phyloP scores from a whole-genome alignment of 169 alveolate genomes.

The Eimeria necatrix region DNA sequence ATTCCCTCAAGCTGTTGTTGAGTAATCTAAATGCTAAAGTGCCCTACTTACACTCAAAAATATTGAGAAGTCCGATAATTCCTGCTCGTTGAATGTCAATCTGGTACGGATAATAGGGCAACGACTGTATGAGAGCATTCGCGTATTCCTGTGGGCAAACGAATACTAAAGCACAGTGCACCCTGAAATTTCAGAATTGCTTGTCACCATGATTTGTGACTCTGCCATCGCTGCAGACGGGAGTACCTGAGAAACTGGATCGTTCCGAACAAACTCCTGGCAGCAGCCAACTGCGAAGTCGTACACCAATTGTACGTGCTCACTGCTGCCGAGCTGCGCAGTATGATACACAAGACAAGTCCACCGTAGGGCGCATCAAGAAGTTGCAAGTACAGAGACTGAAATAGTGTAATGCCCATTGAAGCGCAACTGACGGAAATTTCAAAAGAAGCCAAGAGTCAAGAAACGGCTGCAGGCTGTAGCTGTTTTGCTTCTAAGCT shows the following conservation, averaged over 20 bases:
- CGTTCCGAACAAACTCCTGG: constrained; percentile 72
- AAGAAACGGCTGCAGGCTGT: not conserved
- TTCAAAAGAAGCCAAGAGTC: not conserved
- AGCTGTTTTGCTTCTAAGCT: not conserved
- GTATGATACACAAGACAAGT: not conserved
- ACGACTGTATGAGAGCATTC: constrained; percentile 79
- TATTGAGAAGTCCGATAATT: constrained; percentile 80
- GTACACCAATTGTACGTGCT: constrained; percentile 81
- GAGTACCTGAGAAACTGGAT: constrained; percentile 79
- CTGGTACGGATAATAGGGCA: constrained; percentile 83
- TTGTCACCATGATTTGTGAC: not conserved
- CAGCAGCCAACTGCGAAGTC: constrained; percentile 83
- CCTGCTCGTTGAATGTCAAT: constrained; percentile 82
- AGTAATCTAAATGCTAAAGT: not conserved
- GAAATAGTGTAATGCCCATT: too few relatives aligned
- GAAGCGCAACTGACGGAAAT: not conserved
- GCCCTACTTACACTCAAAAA: constrained; percentile 74
- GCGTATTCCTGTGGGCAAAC: constrained; percentile 78
- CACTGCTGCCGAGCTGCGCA: constrained; percentile 80
- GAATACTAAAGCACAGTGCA: not conserved
- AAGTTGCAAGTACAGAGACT: not conserved
- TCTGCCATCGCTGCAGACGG: not conserved
- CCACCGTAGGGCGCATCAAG: not conserved
- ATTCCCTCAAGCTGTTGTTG: not conserved
- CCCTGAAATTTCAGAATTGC: not conserved